Conservation (phyloP, 2,329 filamentous ascomycete genomes). For the Hypoxylon sp. region DNA sequence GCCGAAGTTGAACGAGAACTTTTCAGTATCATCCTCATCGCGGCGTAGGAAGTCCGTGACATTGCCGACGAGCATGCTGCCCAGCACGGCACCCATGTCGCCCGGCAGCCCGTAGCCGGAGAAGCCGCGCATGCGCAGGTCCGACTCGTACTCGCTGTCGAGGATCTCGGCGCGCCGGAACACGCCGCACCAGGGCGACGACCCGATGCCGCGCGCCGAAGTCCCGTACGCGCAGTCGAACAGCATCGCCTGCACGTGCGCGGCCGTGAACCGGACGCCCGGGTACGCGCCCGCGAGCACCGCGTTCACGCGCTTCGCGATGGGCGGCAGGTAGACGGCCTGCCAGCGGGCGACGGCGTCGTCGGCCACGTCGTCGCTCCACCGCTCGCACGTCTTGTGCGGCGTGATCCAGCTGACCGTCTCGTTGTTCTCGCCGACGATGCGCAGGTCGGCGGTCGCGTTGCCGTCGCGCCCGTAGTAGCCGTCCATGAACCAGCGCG, state of each 20-base stretch:
- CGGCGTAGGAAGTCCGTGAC: conserved; percentile 33
- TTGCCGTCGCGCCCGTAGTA: conserved; percentile 34
- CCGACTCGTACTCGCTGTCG: conserved; percentile 37
- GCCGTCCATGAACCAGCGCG: conserved; percentile 37
- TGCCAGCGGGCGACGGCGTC: conserved; percentile 23
- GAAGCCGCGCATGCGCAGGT: conserved; percentile 38
- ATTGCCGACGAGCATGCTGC: conserved; percentile 35
- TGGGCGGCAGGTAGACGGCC: conserved; percentile 34
- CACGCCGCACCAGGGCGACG: conserved; percentile 36
- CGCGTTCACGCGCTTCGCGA: conserved; percentile 32
- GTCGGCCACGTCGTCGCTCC: conserved; percentile 26
- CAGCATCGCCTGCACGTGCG: conserved; percentile 35
- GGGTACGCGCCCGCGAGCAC: conserved; percentile 26
- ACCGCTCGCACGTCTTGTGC: conserved; percentile 29
- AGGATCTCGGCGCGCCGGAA: conserved; percentile 34
- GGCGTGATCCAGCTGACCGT: conserved; percentile 39
- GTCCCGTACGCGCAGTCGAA: conserved; percentile 39
- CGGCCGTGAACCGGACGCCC: conserved; percentile 28
- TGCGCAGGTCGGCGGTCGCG: conserved; percentile 24
- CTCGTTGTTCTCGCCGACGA: conserved; percentile 21
- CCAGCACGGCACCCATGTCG: conserved; percentile 35
- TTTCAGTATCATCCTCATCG: conserved; percentile 14
- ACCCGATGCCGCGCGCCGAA: conserved; percentile 28
- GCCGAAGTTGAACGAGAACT: conserved; percentile 36
- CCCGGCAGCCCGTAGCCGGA: conserved; percentile 37